Conservation (phyloP, 176 grass and related monocot genomes). For the Aegilops speltoides region DNA sequence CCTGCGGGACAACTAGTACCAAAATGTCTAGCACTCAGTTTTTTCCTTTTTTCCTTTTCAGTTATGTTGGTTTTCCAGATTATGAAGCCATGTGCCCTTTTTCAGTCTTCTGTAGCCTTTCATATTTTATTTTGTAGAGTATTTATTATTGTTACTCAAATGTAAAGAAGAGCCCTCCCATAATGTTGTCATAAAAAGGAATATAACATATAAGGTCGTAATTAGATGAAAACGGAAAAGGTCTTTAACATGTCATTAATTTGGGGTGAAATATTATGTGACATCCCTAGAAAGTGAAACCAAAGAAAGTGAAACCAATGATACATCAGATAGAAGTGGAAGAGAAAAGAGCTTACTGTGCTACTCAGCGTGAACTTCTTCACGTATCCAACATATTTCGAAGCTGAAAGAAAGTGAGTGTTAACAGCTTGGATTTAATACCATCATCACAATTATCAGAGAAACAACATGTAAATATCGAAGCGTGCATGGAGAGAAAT, state of each 20-base stretch:
- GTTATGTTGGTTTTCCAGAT: neutral
- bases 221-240: conserved; percentile 3
- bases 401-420: conserved; percentile 64
- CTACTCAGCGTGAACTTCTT: conserved; percentile 93
- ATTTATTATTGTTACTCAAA: neutral
- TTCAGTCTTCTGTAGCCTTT: neutral
- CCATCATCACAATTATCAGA: neutral
- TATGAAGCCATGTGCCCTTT: neutral
- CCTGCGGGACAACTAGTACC: neutral
- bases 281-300: conserved; percentile 19
- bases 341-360: conserved; percentile 63
- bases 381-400: conserved; percentile 97
- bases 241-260: neutral
- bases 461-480: neutral
- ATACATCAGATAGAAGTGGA: neutral
- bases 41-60: neutral
- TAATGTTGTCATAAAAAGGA: neutral
- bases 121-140: neutral
- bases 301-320: conserved; percentile 10
- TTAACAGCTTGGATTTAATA: conserved; percentile 13
- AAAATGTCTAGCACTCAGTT: neutral
- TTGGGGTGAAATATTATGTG: conserved; percentile 16
- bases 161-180: neutral
- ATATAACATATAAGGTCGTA: neutral
- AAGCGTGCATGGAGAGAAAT: neutral